Conservation (phyloP, 805 yeast species). For the Kluyveromyces aestuarii region DNA sequence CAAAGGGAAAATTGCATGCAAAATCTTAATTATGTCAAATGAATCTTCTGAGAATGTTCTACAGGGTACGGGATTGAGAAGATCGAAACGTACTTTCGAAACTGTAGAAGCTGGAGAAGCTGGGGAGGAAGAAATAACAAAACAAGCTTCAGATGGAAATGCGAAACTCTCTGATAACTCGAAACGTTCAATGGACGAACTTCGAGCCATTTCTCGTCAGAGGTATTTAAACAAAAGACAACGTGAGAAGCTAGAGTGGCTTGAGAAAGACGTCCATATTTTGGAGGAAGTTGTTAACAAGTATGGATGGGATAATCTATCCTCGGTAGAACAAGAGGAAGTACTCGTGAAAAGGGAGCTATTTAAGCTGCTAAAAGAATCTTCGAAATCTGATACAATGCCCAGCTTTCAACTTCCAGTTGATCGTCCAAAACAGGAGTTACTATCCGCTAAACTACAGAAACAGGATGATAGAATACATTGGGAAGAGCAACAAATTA, state of each 20-base stretch:
- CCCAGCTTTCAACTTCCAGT: constrained; percentile 25
- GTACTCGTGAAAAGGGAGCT: constrained; percentile 43
- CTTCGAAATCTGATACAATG: neutral
- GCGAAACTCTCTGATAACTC: neutral
- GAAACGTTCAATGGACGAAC: constrained; percentile 20
- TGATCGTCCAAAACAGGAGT: constrained; percentile 26
- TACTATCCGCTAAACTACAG: constrained; percentile 25
- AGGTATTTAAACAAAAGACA: constrained; percentile 41
- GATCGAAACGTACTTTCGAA: constrained; percentile 15
- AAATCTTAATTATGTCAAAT: neutral
- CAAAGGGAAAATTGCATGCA: neutral
- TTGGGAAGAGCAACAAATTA: constrained; percentile 29
- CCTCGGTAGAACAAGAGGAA: constrained; percentile 42
- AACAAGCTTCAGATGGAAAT: constrained; percentile 21
- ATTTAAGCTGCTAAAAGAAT: constrained; percentile 32
- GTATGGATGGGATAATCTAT: constrained; percentile 47
- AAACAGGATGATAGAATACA: neutral
- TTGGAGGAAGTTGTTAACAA: constrained; percentile 40
- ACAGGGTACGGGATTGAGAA: constrained; percentile 16
- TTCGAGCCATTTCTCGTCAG: constrained; percentile 42
- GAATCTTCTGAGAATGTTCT: neutral
- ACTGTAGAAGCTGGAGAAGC: constrained; percentile 32
- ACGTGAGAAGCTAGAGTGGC: constrained; percentile 33
- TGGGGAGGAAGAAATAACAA: constrained; percentile 32
- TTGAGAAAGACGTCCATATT: constrained; percentile 39